Conservation (phyloP, 495 filamentous ascomycete genomes). For the Talaromyces wortmannii region DNA sequence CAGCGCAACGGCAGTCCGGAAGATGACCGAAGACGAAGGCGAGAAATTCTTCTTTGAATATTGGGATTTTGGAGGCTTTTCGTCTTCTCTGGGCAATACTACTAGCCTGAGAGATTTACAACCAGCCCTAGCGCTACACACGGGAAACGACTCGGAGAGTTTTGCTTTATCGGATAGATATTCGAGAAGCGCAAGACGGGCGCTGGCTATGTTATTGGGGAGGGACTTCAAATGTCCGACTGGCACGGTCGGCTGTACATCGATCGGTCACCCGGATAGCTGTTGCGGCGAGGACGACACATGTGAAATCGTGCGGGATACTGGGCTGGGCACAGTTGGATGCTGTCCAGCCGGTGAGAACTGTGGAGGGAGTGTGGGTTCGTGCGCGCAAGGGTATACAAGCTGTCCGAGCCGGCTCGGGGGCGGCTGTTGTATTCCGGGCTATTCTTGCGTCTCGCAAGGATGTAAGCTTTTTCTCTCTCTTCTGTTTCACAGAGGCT, state of each 20-base stretch:
- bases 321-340: slow-evolving; percentile 69
- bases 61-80: slow-evolving; percentile 41
- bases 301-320: slow-evolving; percentile 68
- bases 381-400: slow-evolving; percentile 58
- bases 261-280: slow-evolving; percentile 63
- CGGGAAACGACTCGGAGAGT: neutral
- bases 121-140: neutral
- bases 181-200: slow-evolving; percentile 7
- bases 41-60: slow-evolving; percentile 75
- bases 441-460: slow-evolving; percentile 67
- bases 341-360: slow-evolving; percentile 71
- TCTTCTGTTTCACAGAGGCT: neutral
- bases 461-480: slow-evolving; percentile 58
- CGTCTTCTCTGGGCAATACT: neutral
- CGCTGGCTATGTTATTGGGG: slow-evolving; percentile 19
- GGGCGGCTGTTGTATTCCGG: slow-evolving; percentile 83
- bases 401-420: slow-evolving; percentile 62
- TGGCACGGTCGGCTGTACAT: slow-evolving; percentile 58
- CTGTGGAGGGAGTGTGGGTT: slow-evolving; percentile 58
- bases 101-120: neutral
- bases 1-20: slow-evolving; percentile 45
- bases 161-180: slow-evolving; percentile 12
- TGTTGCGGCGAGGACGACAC: slow-evolving; percentile 65
- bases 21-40: slow-evolving; percentile 75
- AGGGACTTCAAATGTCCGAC: slow-evolving; percentile 68